Conservation (phyloP, 1,284 basidiomycete genomes). For the Cryptococcus wingfieldii region DNA sequence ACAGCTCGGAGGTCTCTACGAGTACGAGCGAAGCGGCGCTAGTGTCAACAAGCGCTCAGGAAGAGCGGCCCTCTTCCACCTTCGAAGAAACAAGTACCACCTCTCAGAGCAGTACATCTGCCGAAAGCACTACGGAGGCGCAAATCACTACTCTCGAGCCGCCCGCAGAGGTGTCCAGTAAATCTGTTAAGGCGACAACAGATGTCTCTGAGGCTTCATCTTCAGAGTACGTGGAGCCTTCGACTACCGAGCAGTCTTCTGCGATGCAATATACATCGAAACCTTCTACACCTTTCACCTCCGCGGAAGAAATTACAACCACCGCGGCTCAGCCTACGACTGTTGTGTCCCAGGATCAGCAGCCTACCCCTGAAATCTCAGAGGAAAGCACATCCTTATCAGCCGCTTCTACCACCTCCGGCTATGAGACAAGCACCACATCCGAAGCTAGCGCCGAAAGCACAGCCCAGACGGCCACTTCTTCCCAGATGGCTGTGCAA, state of each 20-base stretch:
- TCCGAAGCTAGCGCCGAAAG: not conserved
- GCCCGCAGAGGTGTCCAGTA: no score
- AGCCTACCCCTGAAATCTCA: not conserved
- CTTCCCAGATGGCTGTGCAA: not conserved
- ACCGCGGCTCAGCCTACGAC: not conserved
- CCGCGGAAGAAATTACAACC: not conserved
- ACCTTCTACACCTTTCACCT: not conserved
- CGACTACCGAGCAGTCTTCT: not conserved
- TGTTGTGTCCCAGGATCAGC: not conserved
- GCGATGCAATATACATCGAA: not conserved
- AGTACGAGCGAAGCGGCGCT: no score
- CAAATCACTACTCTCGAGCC: no score
- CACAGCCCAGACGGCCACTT: not conserved
- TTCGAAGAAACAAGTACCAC: no score
- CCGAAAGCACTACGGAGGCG: no score
- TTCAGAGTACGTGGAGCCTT: not conserved
- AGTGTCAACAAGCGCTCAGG: no score
- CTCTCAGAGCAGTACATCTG: no score
- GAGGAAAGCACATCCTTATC: not conserved
- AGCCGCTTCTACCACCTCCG: not conserved
- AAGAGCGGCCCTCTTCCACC: not conserved
- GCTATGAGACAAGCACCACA: not conserved
- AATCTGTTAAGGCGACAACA: no score
- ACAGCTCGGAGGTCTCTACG: no score
- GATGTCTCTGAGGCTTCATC: not conserved